These are phyloP conservation scores for Diaporthe velutina DNA, from an alignment of 2,329 filamentous ascomycete genomes.

Conservation along the genomic window DNA sequence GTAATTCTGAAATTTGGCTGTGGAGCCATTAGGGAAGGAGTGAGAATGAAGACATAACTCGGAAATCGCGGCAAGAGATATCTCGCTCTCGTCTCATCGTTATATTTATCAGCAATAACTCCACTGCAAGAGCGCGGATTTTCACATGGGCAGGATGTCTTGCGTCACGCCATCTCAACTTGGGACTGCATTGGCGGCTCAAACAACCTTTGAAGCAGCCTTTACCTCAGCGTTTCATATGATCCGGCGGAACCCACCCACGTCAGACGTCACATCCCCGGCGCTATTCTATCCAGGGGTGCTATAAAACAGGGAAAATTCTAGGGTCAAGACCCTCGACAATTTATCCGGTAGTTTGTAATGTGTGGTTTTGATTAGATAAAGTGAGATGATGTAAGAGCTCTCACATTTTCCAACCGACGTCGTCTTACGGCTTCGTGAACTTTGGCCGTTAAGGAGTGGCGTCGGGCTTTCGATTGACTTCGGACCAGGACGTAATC, in stretches of 20 bases:
- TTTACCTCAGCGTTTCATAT: constrained; percentile 22
- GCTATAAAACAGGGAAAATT: neutral
- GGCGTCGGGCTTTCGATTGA: no score
- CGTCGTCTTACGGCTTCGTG: no score
- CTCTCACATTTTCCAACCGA: neutral
- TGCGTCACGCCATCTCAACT: constrained; percentile 6
- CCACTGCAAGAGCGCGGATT: neutral
- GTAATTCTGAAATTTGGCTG: accelerated
- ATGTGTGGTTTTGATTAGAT: neutral
- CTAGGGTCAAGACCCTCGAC: neutral
- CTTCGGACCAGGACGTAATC: no score
- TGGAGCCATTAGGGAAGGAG: neutral
- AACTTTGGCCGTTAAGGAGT: no score
- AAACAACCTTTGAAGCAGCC: constrained; percentile 21
- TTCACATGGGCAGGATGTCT: neutral
- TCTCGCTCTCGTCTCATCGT: neutral
- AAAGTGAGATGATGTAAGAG: neutral
- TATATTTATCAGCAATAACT: neutral
- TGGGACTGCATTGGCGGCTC: neutral
- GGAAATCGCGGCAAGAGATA: no score
- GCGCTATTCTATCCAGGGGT: neutral
- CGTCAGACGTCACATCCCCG: neutral
- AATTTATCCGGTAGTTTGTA: neutral
- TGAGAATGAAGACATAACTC: neutral
- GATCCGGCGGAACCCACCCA: neutral